Conservation (phyloP, 371 early-diverging fungal genomes). For the Amoeboaphelidium protococcarum region DNA sequence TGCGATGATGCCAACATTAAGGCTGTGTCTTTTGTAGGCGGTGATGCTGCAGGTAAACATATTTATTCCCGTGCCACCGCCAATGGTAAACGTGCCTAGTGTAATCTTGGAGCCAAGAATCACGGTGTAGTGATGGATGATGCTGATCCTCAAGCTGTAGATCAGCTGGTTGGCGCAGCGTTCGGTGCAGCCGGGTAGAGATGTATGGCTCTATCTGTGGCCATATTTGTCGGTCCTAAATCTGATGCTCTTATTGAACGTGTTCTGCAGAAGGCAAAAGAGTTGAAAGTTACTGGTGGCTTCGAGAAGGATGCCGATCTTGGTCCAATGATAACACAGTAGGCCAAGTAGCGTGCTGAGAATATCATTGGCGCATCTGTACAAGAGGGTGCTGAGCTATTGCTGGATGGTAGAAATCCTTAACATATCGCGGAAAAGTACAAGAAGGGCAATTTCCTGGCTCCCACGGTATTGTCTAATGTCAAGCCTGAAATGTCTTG, state of each 20-base stretch:
- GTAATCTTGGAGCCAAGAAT: constrained; percentile 91
- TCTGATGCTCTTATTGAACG: constrained; percentile 69
- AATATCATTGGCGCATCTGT: constrained; percentile 49
- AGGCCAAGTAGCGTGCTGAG: constrained; percentile 53
- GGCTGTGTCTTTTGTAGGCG: constrained; percentile 86
- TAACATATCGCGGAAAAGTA: constrained; percentile 15
- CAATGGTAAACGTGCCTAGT: constrained; percentile 87
- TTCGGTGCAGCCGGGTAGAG: constrained; percentile 94
- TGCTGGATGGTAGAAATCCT: constrained; percentile 69
- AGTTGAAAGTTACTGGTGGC: constrained; percentile 62
- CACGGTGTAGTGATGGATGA: constrained; percentile 86
- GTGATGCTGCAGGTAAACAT: constrained; percentile 59
- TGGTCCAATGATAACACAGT: constrained; percentile 64
- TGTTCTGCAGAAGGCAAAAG: constrained; percentile 48
- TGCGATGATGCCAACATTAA: constrained; percentile 58
- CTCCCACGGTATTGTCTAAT: constrained; percentile 61
- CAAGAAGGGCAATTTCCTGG: constrained; percentile 75
- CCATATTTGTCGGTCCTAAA: constrained; percentile 67
- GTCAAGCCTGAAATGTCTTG: constrained; percentile 64
- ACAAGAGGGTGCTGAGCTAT: constrained; percentile 63
- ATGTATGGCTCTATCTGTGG: constrained; percentile 56
- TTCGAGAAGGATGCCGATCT: constrained; percentile 63
- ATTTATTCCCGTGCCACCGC: constrained; percentile 64
- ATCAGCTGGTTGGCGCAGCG: constrained; percentile 73
- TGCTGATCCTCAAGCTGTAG: constrained; percentile 55